phyloP scores from a whole-genome alignment of 164 flowering plant genomes.

The Taxillus chinensis region DNA sequence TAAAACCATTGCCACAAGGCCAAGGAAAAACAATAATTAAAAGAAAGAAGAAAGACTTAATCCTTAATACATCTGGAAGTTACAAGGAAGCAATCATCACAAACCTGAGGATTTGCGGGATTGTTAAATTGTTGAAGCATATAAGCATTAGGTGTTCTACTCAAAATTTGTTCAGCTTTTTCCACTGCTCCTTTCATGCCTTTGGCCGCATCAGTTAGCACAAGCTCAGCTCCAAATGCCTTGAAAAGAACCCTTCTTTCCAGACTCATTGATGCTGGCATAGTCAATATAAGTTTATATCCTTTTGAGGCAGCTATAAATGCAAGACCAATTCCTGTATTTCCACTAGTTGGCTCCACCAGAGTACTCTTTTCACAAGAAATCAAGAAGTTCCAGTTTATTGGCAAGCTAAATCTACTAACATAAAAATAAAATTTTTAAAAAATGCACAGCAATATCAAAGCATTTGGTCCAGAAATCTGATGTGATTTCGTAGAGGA shows the following conservation, averaged over 20 bases:
- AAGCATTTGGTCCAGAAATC: too few relatives aligned
- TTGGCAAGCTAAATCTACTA: too few relatives aligned
- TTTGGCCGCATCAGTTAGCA: slow-evolving; percentile 71
- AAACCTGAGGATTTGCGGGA: slow-evolving; percentile 83
- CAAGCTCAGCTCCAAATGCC: slow-evolving; percentile 90
- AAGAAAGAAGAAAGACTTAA: not conserved
- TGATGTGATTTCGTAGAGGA: too few relatives aligned
- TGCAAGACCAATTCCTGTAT: slow-evolving; percentile 91
- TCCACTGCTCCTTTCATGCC: slow-evolving; percentile 82
- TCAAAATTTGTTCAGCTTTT: slow-evolving; percentile 75
- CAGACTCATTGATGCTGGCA: slow-evolving; percentile 92
- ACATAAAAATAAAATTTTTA: too few relatives aligned
- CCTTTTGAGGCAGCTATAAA: slow-evolving; percentile 86
- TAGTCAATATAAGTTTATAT: slow-evolving; percentile 72
- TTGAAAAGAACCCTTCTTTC: slow-evolving; percentile 79
- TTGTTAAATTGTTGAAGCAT: slow-evolving; percentile 91
- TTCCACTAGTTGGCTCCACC: slow-evolving; percentile 93
- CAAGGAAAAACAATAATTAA: not conserved
- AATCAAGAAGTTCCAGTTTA: not conserved
- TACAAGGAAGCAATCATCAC: not conserved
- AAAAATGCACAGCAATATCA: too few relatives aligned
- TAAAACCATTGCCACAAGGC: not conserved
- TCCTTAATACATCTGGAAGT: not conserved
- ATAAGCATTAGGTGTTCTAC: slow-evolving; percentile 62
- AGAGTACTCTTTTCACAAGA: slow-evolving; percentile 40